Evolutionary conservation across 257 asterid genomes (phyloP), one percentile per base, ranked within the genome.

Genomic region (Rhazya stricta): DNA sequence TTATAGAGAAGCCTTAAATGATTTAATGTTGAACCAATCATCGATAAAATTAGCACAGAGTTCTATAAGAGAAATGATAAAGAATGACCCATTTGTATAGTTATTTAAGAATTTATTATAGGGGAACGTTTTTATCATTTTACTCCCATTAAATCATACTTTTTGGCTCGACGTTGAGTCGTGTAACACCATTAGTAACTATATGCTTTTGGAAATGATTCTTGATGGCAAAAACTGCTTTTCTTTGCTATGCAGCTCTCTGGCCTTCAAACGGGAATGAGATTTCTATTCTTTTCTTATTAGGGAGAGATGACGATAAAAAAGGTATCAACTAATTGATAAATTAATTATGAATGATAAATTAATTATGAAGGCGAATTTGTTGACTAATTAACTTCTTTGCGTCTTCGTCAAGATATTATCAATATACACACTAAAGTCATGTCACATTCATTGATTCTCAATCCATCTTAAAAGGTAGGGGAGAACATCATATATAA

Each of bases 201-300:
- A n/a, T 30, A 30, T 46, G 74, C 58, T 71, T 71, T 51, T 50
- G 74, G 32, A n/a, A 71, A 50, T 34, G 48, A 71, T 51, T 32
- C 48, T 51, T 71, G 48, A 72, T 72, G 25, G 67, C 54, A 36
- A 72, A 72, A 72, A 72, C 41, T n/a, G 25, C 53, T 72, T 72
- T 72, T 25, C n/a, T 10, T 45, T 51, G 66, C 0, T 10, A 34
- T 57, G 18, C 76, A n/a, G n/a, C 12, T 72, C 50, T n/a, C 56
- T 36, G 56, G 68, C 53, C 67, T 72, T 9, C n/a, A 56, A 72
- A 72, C 39, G 29, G 76, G 76, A 37, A 56, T 39, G 13, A 42
- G 54, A 15, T 6, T 72, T 72, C 39, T n/a, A 7, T 12, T n/a
- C 39, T n/a, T 16, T 12, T n/a, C 25, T 36, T n/a, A 0, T 72